phyloP scores from a whole-genome alignment of 768 basidiomycete genomes.

The Leccinum longicurvipes region DNA sequence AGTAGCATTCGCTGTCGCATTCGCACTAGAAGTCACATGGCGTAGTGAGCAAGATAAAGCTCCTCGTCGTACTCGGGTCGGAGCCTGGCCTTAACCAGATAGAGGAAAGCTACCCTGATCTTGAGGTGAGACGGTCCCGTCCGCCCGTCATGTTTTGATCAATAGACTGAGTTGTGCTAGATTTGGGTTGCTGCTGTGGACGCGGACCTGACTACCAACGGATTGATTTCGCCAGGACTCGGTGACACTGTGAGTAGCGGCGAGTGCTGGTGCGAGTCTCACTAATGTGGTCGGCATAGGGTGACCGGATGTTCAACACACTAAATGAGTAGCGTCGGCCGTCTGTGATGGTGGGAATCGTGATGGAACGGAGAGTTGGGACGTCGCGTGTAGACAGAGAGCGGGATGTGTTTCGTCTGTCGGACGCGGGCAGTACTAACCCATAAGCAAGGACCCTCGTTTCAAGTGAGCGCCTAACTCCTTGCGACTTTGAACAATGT shows the following conservation, averaged over 20 bases:
- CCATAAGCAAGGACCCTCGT: background rate
- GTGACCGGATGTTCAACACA: conserved; percentile 84
- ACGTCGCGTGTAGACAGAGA: background rate
- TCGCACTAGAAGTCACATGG: conserved; percentile 1
- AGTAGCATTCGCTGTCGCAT: conserved; percentile 14
- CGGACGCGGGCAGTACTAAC: too few relatives aligned
- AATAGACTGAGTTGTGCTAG: conserved; percentile 36
- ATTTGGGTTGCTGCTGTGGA: conserved; percentile 89
- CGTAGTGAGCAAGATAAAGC: conserved; percentile 67
- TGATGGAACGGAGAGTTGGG: background rate
- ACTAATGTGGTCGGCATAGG: conserved; percentile 41
- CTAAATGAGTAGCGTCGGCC: conserved; percentile 36
- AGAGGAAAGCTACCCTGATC: conserved; percentile 61
- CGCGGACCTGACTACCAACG: conserved; percentile 62
- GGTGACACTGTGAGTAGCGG: conserved; percentile 74
- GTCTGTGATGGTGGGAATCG: background rate
- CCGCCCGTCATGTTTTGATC: background rate
- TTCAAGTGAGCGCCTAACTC: background rate
- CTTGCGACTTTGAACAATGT: background rate
- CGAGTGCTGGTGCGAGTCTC: background rate
- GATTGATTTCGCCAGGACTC: conserved; percentile 84
- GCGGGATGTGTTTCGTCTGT: background rate
- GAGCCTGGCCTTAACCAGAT: conserved; percentile 69
- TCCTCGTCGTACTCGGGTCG: conserved; percentile 80
- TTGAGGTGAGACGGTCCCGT: conserved; percentile 54